Evolutionary conservation across 2,329 filamentous ascomycete species (phyloP).

Genomic region (Colletotrichum sp.): DNA sequence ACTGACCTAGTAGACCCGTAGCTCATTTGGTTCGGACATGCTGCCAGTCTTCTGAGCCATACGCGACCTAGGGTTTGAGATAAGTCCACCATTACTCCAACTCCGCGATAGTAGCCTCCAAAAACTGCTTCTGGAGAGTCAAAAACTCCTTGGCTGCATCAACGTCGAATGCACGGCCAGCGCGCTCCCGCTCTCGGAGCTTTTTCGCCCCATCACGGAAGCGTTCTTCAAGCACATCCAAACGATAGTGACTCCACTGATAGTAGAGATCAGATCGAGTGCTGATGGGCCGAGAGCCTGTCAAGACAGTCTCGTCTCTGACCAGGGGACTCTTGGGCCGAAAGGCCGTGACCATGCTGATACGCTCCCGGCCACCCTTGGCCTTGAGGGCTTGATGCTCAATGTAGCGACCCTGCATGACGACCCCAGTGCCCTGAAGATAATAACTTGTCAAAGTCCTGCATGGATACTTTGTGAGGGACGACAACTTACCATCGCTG

Average conservation of each 20-base stretch:
- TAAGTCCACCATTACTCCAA: background rate
- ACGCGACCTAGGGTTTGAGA: background rate
- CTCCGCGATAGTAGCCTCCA: background rate
- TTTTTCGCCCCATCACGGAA: slow-evolving; percentile 21
- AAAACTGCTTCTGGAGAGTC: background rate
- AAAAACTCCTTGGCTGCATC: background rate
- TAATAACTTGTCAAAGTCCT: background rate
- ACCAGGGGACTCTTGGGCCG: slow-evolving; percentile 59
- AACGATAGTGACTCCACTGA: slow-evolving; percentile 66
- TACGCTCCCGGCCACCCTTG: slow-evolving; percentile 64
- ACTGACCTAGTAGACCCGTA: background rate
- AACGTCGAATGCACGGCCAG: background rate
- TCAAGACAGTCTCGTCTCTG: slow-evolving; percentile 65
- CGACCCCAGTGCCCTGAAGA: slow-evolving; percentile 61
- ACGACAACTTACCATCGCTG: slow-evolving; percentile 51
- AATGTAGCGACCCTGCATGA: slow-evolving; percentile 71
- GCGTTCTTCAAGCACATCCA: slow-evolving; percentile 67
- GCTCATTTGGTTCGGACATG: background rate
- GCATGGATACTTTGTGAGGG: slow-evolving; percentile 27
- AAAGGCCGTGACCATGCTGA: slow-evolving; percentile 71
- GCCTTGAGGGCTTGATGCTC: slow-evolving; percentile 68
- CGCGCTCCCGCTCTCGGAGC: background rate
- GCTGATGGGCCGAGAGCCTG: slow-evolving; percentile 64
- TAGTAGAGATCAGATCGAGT: slow-evolving; percentile 63
- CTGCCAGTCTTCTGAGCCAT: background rate